Conservation (phyloP, 495 filamentous ascomycete species). For the Hypoxylon crocopeplum region DNA sequence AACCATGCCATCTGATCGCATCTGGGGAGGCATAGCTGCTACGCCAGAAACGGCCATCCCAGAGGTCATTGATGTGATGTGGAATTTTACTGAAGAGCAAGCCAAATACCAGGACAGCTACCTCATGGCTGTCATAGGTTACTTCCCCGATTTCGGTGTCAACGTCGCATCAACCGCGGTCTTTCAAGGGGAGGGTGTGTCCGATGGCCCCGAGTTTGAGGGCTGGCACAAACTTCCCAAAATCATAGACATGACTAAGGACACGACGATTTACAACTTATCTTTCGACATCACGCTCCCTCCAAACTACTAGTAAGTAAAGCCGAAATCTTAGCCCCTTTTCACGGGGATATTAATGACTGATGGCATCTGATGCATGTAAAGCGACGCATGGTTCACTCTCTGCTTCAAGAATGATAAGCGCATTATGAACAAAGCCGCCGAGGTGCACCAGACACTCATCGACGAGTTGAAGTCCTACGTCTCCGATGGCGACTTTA, state of each 20-base stretch:
- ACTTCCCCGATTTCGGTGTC: background rate
- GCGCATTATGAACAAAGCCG: conserved; percentile 31
- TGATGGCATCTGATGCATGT: background rate
- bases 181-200: background rate
- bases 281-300: background rate
- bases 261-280: conserved; percentile 27
- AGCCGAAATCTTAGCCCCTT: conserved; percentile 10
- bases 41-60: background rate
- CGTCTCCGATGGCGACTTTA: conserved; percentile 39
- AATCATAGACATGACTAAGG: conserved; percentile 28
- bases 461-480: conserved; percentile 26
- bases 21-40: background rate
- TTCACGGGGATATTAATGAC: background rate
- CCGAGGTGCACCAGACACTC: conserved; percentile 29
- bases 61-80: background rate
- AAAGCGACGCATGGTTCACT: conserved; percentile 41
- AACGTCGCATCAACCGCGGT: background rate
- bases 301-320: conserved; percentile 16
- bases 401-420: conserved; percentile 38
- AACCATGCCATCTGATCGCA: background rate
- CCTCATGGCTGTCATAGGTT: background rate
- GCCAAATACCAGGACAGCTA: background rate
- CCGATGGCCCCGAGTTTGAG: background rate
- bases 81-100: background rate
- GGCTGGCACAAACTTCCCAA: conserved; percentile 7